Conservation (phyloP, 441 rosid species). For the Metrosideros polymorpha region DNA sequence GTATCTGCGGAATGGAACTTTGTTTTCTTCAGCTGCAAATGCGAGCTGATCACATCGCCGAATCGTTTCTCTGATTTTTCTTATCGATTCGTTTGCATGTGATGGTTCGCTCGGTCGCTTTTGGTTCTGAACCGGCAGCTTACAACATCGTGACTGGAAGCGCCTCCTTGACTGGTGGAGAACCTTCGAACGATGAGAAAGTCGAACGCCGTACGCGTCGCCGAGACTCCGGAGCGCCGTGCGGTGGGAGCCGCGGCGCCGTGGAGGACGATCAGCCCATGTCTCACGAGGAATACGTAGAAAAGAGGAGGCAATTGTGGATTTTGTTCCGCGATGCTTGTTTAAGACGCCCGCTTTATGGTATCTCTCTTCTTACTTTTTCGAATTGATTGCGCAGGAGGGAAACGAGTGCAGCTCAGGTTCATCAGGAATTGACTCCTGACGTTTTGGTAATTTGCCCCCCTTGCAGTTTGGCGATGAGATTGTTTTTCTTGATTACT, state of each 20-base stretch:
- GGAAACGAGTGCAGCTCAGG: conserved; percentile 30
- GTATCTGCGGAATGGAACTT: neutral
- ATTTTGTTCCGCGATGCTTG: neutral
- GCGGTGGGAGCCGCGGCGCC: neutral
- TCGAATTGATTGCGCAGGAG: conserved; percentile 26
- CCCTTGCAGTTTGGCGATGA: neutral
- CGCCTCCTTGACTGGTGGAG: conserved; percentile 23
- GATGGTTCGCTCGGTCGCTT: neutral
- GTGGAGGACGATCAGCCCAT: conserved; percentile 34
- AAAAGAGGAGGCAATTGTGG: conserved; percentile 28
- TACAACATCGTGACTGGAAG: conserved; percentile 54
- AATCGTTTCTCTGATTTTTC: neutral
- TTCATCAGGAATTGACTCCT: conserved; percentile 26
- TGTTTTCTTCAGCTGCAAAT: neutral
- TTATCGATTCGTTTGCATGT: neutral
- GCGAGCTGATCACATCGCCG: neutral
- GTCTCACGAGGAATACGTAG: conserved; percentile 56
- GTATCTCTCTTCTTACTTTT: neutral
- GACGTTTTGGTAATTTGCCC: conserved; percentile 40
- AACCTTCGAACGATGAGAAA: conserved; percentile 6
- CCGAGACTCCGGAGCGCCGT: conserved; percentile 9
- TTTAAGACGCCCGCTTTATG: neutral
- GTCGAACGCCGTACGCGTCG: conserved; percentile 21
- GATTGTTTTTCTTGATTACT: neutral
- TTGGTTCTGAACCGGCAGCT: conserved; percentile 17